phyloP scores from a whole-genome alignment of 148 eudicot genomes.

The Salicornia ramosissima region DNA sequence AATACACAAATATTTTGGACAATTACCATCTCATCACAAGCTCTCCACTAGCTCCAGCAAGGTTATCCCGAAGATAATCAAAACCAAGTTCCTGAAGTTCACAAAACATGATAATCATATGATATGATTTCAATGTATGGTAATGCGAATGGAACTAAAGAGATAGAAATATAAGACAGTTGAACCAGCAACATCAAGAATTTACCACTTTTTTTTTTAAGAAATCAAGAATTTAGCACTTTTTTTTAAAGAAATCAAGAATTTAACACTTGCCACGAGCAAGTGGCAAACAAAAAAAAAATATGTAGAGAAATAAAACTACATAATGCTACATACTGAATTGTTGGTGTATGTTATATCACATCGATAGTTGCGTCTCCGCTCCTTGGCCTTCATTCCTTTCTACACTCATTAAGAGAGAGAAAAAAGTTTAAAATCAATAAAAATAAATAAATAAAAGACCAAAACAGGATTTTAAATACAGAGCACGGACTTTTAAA shows the following conservation, averaged over 20 bases:
- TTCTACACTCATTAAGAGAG: slow-evolving; percentile 40
- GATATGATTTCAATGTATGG: slow-evolving; percentile 2
- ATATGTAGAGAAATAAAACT: neutral
- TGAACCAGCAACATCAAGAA: slow-evolving; percentile 7
- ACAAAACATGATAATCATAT: slow-evolving; percentile 8
- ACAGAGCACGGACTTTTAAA: no score
- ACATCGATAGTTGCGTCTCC: slow-evolving; percentile 72
- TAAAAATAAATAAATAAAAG: neutral
- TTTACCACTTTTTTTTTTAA: no score
- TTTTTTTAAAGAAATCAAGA: no score
- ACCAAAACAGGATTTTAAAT: no score
- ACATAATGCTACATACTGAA: slow-evolving; percentile 52
- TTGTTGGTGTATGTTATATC: slow-evolving; percentile 97
- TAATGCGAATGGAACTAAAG: neutral
- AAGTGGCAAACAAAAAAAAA: neutral
- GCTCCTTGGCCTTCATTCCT: slow-evolving; percentile 71
- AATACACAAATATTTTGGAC: slow-evolving; percentile 1
- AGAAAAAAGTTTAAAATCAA: neutral
- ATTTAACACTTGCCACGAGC: neutral
- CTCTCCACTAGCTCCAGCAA: slow-evolving; percentile 60
- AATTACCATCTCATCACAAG: slow-evolving; percentile 96
- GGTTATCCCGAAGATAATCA: slow-evolving; percentile 97
- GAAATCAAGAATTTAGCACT: slow-evolving; percentile 6
- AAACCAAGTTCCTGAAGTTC: slow-evolving; percentile 88
- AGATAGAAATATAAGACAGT: neutral